phyloP scores from a whole-genome alignment of 306 rosid species.

The Pterocarpus macrocarpus region DNA sequence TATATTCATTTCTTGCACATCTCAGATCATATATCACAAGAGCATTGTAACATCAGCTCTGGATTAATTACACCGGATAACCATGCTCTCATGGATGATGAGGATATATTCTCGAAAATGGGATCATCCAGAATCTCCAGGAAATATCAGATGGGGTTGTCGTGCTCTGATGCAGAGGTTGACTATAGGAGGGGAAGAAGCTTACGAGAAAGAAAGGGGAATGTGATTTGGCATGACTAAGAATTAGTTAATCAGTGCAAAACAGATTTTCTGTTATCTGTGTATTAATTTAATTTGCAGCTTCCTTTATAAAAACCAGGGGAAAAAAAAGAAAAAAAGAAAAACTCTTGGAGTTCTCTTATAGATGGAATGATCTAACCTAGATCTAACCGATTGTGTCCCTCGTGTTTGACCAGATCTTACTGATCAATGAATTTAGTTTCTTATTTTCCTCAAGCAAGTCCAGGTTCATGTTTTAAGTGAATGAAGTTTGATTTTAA shows the following conservation, averaged over 20 bases:
- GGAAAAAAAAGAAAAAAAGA: conserved; percentile 10
- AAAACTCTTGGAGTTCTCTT: conserved; percentile 57
- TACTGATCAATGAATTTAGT: conserved; percentile 66
- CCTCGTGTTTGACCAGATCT: conserved; percentile 61
- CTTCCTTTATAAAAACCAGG: conserved; percentile 36
- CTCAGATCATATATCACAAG: conserved; percentile 69
- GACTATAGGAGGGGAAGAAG: conserved; percentile 96
- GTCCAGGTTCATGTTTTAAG: conserved; percentile 50
- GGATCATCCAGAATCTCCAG: conserved; percentile 69
- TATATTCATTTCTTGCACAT: conserved; percentile 47
- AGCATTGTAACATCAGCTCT: conserved; percentile 63
- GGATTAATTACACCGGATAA: conserved; percentile 71
- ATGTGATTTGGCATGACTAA: conserved; percentile 68
- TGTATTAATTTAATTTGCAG: conserved; percentile 64
- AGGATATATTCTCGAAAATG: conserved; percentile 76
- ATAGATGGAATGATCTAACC: conserved; percentile 82
- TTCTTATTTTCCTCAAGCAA: conserved; percentile 46
- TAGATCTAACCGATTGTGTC: conserved; percentile 72
- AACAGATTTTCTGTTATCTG: conserved; percentile 54
- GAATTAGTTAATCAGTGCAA: conserved; percentile 54
- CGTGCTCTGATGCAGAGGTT: conserved; percentile 96
- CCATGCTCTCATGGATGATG: conserved; percentile 53
- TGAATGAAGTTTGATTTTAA: conserved; percentile 47
- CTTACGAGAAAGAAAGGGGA: conserved; percentile 75
- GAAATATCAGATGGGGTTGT: conserved; percentile 76